phyloP scores from a whole-genome alignment of 768 basidiomycete genomes.

The Termitomyces eurrhizus region DNA sequence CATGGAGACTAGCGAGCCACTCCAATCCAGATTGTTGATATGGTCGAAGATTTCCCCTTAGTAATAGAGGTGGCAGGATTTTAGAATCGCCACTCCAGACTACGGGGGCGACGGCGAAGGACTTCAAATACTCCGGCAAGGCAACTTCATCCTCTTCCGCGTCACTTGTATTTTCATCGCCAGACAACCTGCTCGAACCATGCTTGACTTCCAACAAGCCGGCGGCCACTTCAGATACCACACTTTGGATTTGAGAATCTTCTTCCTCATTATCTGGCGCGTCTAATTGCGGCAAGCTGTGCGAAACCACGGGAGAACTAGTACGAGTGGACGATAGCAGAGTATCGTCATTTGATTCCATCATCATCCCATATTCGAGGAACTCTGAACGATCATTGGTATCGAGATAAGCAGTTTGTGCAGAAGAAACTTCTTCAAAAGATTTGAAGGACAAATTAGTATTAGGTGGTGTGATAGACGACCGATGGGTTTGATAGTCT shows the following conservation, averaged over 20 bases:
- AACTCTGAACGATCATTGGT: neutral
- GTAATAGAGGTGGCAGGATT: slow-evolving; percentile 63
- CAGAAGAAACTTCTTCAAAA: neutral
- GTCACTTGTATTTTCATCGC: slow-evolving; percentile 1
- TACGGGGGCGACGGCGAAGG: slow-evolving; percentile 69
- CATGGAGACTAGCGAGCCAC: slow-evolving; percentile 88
- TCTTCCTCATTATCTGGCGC: neutral
- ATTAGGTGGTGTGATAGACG: neutral
- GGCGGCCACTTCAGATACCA: neutral
- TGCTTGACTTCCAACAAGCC: neutral
- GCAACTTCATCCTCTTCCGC: slow-evolving; percentile 23
- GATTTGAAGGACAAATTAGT: neutral
- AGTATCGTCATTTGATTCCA: neutral
- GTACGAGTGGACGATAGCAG: neutral
- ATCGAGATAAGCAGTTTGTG: neutral
- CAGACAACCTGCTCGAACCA: neutral
- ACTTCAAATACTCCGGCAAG: slow-evolving; percentile 56
- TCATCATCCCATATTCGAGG: neutral
- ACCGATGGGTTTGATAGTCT: neutral
- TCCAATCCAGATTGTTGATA: slow-evolving; percentile 93
- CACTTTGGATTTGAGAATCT: neutral
- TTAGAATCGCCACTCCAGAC: slow-evolving; percentile 59
- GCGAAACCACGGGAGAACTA: neutral
- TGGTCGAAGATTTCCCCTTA: slow-evolving; percentile 85
- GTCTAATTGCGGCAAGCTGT: neutral